Conservation (phyloP, 768 basidiomycete genomes). For the Cubamyces sp. region DNA sequence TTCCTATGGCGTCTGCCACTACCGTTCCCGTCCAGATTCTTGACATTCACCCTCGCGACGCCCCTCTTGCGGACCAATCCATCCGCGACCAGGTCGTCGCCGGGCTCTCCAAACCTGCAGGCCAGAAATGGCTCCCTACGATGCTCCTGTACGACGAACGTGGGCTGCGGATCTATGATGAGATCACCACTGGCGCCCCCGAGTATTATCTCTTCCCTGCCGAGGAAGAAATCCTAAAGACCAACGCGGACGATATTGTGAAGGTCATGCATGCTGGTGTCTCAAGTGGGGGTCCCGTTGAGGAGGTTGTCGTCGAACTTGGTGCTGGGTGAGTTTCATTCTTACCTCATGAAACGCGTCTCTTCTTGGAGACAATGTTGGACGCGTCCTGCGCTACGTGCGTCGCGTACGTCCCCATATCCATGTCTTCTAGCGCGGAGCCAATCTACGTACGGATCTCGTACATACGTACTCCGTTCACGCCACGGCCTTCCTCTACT, state of each 20-base stretch:
- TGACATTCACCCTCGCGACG: conserved; percentile 27
- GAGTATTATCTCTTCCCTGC: conserved; percentile 93
- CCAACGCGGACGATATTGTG: conserved; percentile 75
- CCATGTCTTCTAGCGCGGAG: conserved; percentile 3
- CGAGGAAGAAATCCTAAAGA: conserved; percentile 84
- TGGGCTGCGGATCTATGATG: conserved; percentile 86
- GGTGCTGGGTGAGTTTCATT: conserved; percentile 81
- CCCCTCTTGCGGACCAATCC: conserved; percentile 15
- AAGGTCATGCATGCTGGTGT: conserved; percentile 59
- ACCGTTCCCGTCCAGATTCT: conserved; percentile 27
- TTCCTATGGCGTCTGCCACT: conserved; percentile 10
- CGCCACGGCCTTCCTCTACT: neutral
- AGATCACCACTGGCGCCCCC: conserved; percentile 73
- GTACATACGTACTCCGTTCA: conserved; percentile 9
- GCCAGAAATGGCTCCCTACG: conserved; percentile 73
- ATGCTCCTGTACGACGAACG: conserved; percentile 84
- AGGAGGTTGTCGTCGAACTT: conserved; percentile 81
- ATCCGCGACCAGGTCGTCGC: conserved; percentile 51
- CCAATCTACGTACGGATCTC: conserved; percentile 15
- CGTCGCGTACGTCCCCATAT: neutral
- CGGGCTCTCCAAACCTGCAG: conserved; percentile 58
- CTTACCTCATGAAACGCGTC: conserved; percentile 1
- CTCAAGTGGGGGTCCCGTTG: conserved; percentile 37
- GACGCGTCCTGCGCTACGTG: neutral
- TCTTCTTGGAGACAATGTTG: neutral